These are phyloP conservation scores for Ophiostoma quercus DNA, from an alignment of 2,329 filamentous ascomycete genomes.

Conservation along the genomic window DNA sequence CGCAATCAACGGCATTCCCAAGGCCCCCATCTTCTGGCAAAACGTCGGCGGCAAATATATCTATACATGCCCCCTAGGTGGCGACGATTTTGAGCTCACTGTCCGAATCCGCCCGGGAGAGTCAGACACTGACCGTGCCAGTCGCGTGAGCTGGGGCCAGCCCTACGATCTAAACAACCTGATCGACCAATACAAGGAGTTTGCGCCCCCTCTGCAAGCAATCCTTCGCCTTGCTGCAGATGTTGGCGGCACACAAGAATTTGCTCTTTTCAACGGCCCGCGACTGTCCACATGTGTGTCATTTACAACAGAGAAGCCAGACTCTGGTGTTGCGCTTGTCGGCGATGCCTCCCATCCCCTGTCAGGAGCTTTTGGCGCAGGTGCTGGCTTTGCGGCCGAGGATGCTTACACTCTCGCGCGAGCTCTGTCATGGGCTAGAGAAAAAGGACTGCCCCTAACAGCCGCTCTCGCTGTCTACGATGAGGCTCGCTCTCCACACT, in stretches of 20 bases:
- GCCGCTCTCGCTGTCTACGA: conserved; percentile 25
- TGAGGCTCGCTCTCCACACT: conserved; percentile 25
- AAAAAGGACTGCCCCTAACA: neutral
- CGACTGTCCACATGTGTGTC: conserved; percentile 32
- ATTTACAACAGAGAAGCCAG: conserved; percentile 5
- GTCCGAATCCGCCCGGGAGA: conserved; percentile 30
- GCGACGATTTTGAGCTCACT: conserved; percentile 36
- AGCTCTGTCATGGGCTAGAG: conserved; percentile 23
- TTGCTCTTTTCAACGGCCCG: conserved; percentile 33
- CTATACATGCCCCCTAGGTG: conserved; percentile 35
- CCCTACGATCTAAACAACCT: conserved; percentile 28
- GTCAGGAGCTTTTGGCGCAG: conserved; percentile 27
- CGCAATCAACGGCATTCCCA: conserved; percentile 33
- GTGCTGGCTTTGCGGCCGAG: conserved; percentile 27
- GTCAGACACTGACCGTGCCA: conserved; percentile 26
- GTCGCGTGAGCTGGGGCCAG: conserved; percentile 34
- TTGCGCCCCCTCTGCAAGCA: conserved; percentile 33
- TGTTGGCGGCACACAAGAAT: conserved; percentile 28
- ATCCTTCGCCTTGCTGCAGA: conserved; percentile 32
- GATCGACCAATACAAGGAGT: conserved; percentile 31
- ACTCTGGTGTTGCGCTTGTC: conserved; percentile 40
- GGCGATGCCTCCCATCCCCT: conserved; percentile 49
- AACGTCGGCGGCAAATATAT: conserved; percentile 33
- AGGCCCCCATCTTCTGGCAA: conserved; percentile 34
- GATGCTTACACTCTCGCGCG: conserved; percentile 26